Evolutionary conservation across 139 green algal genomes (phyloP), one percentile per base, ranked within the genome.

Genomic region (Medakamo hakoo): DNA sequence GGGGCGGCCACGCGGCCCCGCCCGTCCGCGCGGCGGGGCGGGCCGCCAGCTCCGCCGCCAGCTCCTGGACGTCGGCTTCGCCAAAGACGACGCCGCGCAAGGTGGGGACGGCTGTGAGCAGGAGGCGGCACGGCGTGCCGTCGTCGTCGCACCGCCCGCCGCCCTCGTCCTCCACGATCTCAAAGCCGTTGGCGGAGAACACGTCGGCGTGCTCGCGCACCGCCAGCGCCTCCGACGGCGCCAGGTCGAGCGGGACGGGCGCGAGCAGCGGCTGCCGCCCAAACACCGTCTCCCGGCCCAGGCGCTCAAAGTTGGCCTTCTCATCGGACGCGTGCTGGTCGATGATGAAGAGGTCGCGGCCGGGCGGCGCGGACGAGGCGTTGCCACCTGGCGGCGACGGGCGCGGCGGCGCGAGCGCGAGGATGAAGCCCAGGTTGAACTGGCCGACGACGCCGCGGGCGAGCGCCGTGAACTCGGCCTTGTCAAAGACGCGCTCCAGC

Each of bases 361-460:
- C 80, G n/a, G n/a, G n/a, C n/a, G n/a, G n/a, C n/a, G n/a, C n/a
- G n/a, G n/a, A n/a, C n/a, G n/a, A n/a, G n/a, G n/a, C n/a, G n/a
- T n/a, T n/a, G n/a, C n/a, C n/a, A n/a, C n/a, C n/a, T n/a, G n/a
- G n/a, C n/a, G n/a, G n/a, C n/a, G n/a, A n/a, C n/a, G n/a, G n/a
- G n/a, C n/a, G n/a, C n/a, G n/a, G n/a, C n/a, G n/a, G n/a, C 49
- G 90, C 75, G 4, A 63, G 62, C 27, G 63, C 83, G 4, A 98
- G 65, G 66, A 98, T 95, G 80, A 98, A 98, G n/a, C 92, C 92
- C 40, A 98, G 75, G 68, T 98, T 98, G 82, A 98, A 98, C 79
- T 98, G 90, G 3, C 90, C 88, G 2, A 89, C 23, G 4, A 86
- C 70, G 30, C 40, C 40, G 40, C 9, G 9, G 9, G 66, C 23